Percentiles rank a stretch among this genome's conserved stretches.
phyloP scores from a whole-genome alignment of 2,329 filamentous ascomycete genomes.

The Arthrobotrys entomopaga region DNA sequence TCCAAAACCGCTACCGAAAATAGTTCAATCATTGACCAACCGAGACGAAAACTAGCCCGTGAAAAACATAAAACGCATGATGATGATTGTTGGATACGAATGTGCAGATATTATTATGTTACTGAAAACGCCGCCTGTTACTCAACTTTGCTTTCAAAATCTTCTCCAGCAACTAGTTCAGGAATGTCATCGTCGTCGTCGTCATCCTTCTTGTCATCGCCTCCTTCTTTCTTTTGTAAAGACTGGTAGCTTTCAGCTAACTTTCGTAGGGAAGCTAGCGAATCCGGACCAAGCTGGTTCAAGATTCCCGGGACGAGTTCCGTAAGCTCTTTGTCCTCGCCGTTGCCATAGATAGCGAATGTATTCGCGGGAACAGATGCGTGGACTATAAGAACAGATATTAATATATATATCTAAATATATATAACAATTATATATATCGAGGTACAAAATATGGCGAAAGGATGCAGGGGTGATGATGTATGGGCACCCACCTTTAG shows the following conservation, averaged over 20 bases:
- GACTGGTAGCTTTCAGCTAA: conserved; percentile 99
- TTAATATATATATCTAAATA: conserved; percentile 8
- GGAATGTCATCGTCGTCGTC: conserved; percentile 91
- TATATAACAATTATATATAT: neutral
- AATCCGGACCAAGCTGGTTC: conserved; percentile 99
- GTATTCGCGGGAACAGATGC: conserved; percentile 97
- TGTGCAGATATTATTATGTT: conserved; percentile 61
- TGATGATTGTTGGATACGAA: conserved; percentile 58
- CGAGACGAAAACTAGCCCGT: neutral
- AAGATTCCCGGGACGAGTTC: conserved; percentile 99
- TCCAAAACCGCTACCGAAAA: neutral
- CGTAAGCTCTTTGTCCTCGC: conserved; percentile 99
- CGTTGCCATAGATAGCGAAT: conserved; percentile 98
- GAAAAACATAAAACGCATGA: conserved; percentile 60
- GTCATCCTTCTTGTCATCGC: conserved; percentile 76
- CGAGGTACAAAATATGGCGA: no score
- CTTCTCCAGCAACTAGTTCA: conserved; percentile 94
- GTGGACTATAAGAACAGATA: conserved; percentile 73
- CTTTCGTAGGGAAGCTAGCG: conserved; percentile 95
- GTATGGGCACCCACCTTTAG: conserved; percentile 78
- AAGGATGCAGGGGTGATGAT: neutral
- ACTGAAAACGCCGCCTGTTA: conserved; percentile 65
- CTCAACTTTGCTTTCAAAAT: conserved; percentile 98
- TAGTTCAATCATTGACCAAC: neutral
- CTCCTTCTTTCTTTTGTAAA: conserved; percentile 91